These are phyloP conservation scores for Calamus simplicifolius DNA, from an alignment of 176 grass and related monocot species.

Conservation along the genomic window DNA sequence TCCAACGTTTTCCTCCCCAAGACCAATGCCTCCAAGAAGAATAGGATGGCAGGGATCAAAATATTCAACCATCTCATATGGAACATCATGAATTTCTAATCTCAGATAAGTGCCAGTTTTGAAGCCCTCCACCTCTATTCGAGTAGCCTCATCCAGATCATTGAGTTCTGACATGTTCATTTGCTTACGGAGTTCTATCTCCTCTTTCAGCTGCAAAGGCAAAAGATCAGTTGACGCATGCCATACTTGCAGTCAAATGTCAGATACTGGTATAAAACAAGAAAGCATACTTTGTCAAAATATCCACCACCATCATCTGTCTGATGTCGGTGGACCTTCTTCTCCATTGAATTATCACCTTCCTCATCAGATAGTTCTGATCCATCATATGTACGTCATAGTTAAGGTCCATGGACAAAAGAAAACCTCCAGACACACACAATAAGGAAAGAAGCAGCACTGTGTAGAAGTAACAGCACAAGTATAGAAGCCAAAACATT, in stretches of 20 bases:
- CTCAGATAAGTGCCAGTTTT: constrained; percentile 79
- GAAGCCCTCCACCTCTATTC: constrained; percentile 85
- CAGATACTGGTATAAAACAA: neutral
- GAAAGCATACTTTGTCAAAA: constrained; percentile 71
- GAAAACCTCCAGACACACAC: neutral
- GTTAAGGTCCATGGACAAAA: constrained; percentile 47
- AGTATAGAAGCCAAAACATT: neutral
- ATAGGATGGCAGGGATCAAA: constrained; percentile 86
- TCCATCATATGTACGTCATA: constrained; percentile 60
- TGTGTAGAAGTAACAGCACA: neutral
- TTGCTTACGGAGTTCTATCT: constrained; percentile 84
- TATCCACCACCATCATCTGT: constrained; percentile 40
- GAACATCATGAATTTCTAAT: constrained; percentile 85
- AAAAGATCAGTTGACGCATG: constrained; percentile 5
- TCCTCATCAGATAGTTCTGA: constrained; percentile 59
- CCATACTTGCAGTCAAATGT: too few species aligned
- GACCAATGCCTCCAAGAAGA: constrained; percentile 78
- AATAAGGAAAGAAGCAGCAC: too few species aligned
- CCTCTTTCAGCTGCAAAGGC: constrained; percentile 68
- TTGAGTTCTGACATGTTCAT: constrained; percentile 74
- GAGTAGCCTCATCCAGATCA: constrained; percentile 77
- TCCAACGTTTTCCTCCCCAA: constrained; percentile 86
- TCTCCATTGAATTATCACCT: constrained; percentile 35
- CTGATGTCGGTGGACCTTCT: constrained; percentile 52
- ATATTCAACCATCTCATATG: constrained; percentile 89